Evolutionary conservation across 306 rosid genomes (phyloP).

Genomic region (Oxytropis ochrocephala): DNA sequence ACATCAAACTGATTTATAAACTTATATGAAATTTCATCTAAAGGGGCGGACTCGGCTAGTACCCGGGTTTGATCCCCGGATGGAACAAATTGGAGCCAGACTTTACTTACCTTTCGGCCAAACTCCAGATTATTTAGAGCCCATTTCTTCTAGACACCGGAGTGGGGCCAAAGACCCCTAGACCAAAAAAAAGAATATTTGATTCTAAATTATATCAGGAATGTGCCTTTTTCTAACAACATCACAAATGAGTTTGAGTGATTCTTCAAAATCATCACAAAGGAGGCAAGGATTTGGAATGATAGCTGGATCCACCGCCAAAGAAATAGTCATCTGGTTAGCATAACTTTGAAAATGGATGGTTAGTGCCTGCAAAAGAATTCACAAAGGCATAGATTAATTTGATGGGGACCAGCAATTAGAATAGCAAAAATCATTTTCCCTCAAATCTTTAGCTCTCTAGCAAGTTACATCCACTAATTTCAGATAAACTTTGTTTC

Average conservation of each 20-base stretch:
- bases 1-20: too few species aligned
- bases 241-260: conserved; percentile 37
- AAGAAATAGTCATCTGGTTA: conserved; percentile 40
- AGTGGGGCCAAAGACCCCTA: too few species aligned
- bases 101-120: too few species aligned
- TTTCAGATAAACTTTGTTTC: too few species aligned
- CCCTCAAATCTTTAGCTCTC: background rate
- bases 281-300: conserved; percentile 48
- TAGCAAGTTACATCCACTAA: background rate
- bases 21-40: too few species aligned
- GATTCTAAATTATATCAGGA: background rate
- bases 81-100: too few species aligned
- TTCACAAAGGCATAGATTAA: background rate
- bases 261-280: conserved; percentile 52
- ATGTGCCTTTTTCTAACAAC: conserved; percentile 15
- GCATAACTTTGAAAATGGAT: conserved; percentile 57
- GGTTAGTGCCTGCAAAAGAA: conserved; percentile 46
- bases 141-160: too few species aligned
- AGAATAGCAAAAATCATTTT: background rate
- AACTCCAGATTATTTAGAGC: too few species aligned
- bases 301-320: conserved; percentile 44
- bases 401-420: background rate
- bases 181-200: too few species aligned
- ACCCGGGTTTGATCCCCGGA: too few species aligned
- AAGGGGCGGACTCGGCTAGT: too few species aligned